Conservation (phyloP, 768 basidiomycete species). For the Phylloporus arenicola region DNA sequence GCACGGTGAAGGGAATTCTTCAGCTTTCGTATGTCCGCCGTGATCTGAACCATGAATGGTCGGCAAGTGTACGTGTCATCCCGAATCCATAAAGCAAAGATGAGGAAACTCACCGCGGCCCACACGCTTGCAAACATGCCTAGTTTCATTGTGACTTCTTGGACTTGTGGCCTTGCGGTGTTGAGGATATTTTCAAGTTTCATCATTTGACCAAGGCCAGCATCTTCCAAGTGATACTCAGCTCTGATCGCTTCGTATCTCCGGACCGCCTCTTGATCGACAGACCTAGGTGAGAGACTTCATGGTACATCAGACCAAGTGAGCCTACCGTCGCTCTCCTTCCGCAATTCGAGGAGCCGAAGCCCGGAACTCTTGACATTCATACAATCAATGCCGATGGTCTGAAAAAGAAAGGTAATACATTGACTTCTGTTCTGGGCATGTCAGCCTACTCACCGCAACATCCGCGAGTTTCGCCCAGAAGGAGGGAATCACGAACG, state of each 20-base stretch:
- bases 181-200: conserved; percentile 10
- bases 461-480: conserved; percentile 7
- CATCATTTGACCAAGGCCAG: conserved; percentile 13
- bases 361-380: conserved; percentile 3
- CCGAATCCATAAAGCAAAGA: neutral
- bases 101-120: conserved; percentile 11
- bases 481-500: conserved; percentile 6
- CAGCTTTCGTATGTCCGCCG: conserved; percentile 13
- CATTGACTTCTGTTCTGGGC: neutral
- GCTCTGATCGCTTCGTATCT: conserved; percentile 6
- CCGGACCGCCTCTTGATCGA: conserved; percentile 6
- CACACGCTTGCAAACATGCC: conserved; percentile 18
- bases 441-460: neutral
- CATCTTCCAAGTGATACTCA: conserved; percentile 11
- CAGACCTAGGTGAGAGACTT: neutral
- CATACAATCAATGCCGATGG: neutral
- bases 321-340: conserved; percentile 8
- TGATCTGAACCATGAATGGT: conserved; percentile 9
- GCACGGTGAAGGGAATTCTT: conserved; percentile 7
- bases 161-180: conserved; percentile 12
- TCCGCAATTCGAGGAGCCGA: conserved; percentile 5
- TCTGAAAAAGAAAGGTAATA: neutral
- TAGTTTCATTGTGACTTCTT: conserved; percentile 15
- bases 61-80: neutral
- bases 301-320: neutral